Conservation (phyloP, 2,329 filamentous ascomycete species). For the Rhynchosporium graminicola region DNA sequence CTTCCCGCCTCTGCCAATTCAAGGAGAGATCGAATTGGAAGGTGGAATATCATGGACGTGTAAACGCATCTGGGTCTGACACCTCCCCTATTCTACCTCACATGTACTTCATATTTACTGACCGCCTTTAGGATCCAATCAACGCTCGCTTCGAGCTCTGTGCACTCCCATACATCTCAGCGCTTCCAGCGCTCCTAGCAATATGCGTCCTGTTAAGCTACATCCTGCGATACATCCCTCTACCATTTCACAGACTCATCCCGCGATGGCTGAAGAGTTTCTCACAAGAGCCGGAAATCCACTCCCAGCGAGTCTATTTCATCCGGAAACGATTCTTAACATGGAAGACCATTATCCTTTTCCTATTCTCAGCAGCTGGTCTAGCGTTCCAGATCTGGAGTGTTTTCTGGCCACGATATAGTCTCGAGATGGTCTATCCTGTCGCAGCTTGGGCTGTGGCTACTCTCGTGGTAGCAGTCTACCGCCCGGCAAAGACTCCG, state of each 20-base stretch:
- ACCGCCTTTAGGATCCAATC: conserved; percentile 32
- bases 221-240: conserved; percentile 30
- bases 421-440: conserved; percentile 43
- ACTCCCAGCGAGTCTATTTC: conserved; percentile 39
- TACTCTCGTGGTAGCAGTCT: conserved; percentile 29
- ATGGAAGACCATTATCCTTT: conserved; percentile 42
- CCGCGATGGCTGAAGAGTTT: conserved; percentile 55
- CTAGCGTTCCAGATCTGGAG: conserved; percentile 41
- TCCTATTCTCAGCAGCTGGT: conserved; percentile 44
- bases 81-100: conserved; percentile 1
- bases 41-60: conserved; percentile 1
- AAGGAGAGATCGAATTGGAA: neutral
- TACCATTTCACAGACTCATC: conserved; percentile 38
- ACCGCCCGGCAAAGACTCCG: conserved; percentile 33
- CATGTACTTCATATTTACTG: conserved; percentile 2
- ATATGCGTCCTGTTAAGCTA: conserved; percentile 38
- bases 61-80: conserved; percentile 21
- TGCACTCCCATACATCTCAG: conserved; percentile 35
- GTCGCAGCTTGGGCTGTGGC: conserved; percentile 34
- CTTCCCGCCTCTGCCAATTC: neutral
- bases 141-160: conserved; percentile 36
- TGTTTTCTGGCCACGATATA: conserved; percentile 38
- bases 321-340: conserved; percentile 32
- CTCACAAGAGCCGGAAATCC: conserved; percentile 45
- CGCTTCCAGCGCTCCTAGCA: conserved; percentile 36